Conservation (phyloP, 1,139 yeast genomes). For the Pichia sp. region DNA sequence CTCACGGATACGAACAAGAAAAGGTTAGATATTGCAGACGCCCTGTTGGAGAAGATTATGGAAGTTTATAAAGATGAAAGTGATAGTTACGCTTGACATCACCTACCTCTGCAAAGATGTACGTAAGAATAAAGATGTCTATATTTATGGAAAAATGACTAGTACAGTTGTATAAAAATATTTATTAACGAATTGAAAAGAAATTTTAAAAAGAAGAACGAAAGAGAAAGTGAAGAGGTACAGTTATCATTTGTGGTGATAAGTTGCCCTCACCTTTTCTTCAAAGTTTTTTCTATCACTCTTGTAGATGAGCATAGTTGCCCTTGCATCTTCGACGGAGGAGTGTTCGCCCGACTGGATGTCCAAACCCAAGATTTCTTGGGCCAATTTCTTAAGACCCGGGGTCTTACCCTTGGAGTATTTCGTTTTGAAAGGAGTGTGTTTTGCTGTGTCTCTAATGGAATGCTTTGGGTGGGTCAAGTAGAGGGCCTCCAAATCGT, state of each 20-base stretch:
- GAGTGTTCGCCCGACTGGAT: slow-evolving; percentile 80
- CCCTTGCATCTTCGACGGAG: slow-evolving; percentile 86
- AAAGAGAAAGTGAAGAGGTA: not conserved
- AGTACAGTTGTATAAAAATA: not conserved
- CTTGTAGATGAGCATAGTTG: slow-evolving; percentile 75
- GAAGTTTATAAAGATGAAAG: slow-evolving; percentile 3
- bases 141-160: not conserved
- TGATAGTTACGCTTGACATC: not conserved
- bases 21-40: not conserved
- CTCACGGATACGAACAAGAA: not conserved
- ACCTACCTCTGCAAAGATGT: not conserved
- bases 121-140: not conserved
- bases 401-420: slow-evolving; percentile 65
- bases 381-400: slow-evolving; percentile 60
- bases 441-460: slow-evolving; percentile 73
- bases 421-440: slow-evolving; percentile 51
- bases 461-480: slow-evolving; percentile 60
- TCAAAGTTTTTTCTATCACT: slow-evolving; percentile 61
- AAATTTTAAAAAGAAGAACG: not conserved
- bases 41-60: slow-evolving; percentile 2
- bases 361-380: slow-evolving; percentile 50
- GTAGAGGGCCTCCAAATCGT: slow-evolving; percentile 67
- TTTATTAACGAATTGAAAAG: not conserved
- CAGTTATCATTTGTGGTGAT: not conserved
- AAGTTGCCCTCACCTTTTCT: slow-evolving; percentile 6